Base-by-base conservation (phyloP, 2,329 filamentous ascomycete genomes). In the Elsinoe necatrix region DNA sequence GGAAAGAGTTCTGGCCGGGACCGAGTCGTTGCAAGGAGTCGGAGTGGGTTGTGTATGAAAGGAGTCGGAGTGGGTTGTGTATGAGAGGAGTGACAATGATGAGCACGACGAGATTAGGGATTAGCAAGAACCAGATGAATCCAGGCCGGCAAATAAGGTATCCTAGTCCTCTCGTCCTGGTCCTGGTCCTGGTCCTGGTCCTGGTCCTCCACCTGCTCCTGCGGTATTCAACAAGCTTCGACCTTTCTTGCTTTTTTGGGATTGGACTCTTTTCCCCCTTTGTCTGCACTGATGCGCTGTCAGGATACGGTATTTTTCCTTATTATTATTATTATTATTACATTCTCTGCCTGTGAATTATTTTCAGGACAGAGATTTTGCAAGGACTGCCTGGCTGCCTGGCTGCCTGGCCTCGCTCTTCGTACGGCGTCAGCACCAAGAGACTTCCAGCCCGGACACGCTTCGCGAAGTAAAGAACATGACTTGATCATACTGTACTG, bases 311-410 rank as follows among this genome's bases (percentile, higher is more conserved):
- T 16, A 12, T 12, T 14, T 25, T 25, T 45, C 2, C 11, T 3
- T 42, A 20, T 8, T 42, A 42, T 42, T 42, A n/a, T n/a, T n/a
- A n/a, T n/a, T n/a, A n/a, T n/a, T n/a, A n/a, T n/a, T n/a, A n/a
- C n/a, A n/a, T n/a, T n/a, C n/a, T n/a, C n/a, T n/a, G n/a, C n/a
- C n/a, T n/a, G n/a, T n/a, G n/a, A n/a, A n/a, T n/a, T n/a, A n/a
- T n/a, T n/a, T n/a, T n/a, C n/a, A n/a, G n/a, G n/a, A 21, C 25
- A 50, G 45, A 50, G 45, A 50, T 50, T 31, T 50, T 50, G 45
- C 45, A 50, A 25, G 16, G 45, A 31, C 16, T 43, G 18, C 14
- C 34, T 4, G 21, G 4, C n/a, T 43, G 14, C 8, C 16, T 29
- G 4, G 27, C 25, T 47, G 20, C 42, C 20, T 47, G 12, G 42